Evolutionary conservation across 176 grass and related monocot genomes (phyloP), one percentile per base, ranked within the genome.

Genomic region (Aegilops speltoides): DNA sequence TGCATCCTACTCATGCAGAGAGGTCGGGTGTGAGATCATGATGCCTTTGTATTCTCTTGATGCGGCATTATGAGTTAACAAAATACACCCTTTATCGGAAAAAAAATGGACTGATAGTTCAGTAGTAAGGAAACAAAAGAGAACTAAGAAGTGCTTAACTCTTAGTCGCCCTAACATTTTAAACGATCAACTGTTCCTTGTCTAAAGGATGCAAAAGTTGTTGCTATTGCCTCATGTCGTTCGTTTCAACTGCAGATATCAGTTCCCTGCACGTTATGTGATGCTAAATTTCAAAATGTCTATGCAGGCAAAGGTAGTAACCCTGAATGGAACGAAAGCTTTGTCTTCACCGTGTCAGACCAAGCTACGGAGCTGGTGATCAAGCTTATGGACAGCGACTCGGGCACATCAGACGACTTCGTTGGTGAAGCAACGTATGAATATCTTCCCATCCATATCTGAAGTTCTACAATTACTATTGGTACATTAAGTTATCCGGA

Each of bases 251-350:
- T 33, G 31, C 70, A n/a, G 26, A 50, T 26, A 41, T 75, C 82
- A 62, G 7, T 8, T 79, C 17, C 63, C 3, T 73, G 38, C 10
- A 57, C 4, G 80, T 28, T 76, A n/a, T 68, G 17, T 86, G 16
- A 63, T 86, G 64, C 23, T 78, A 64, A 72, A 40, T 36, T 37
- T 43, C 46, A 56, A 20, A 32, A 31, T 22, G 19, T 5, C 4
- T 41, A 76, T 91, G 65, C 88, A 97, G 92, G 89, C 84, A 95
- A 92, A 88, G 97, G 97, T 89, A 91, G 62, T 69, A 85, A 80
- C 17, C 97, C 97, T 69, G 88, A 99, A 73, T 99, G 97, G 97
- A 97, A 99, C 48, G 94, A 99, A 83, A 96, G 38, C 82, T 99
- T 99, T 83, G 91, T 99, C 38, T 99, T 97, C 77, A 96, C 76